These are phyloP conservation scores for Cytidiella melzeri DNA, from an alignment of 768 basidiomycete species.

Conservation along the genomic window DNA sequence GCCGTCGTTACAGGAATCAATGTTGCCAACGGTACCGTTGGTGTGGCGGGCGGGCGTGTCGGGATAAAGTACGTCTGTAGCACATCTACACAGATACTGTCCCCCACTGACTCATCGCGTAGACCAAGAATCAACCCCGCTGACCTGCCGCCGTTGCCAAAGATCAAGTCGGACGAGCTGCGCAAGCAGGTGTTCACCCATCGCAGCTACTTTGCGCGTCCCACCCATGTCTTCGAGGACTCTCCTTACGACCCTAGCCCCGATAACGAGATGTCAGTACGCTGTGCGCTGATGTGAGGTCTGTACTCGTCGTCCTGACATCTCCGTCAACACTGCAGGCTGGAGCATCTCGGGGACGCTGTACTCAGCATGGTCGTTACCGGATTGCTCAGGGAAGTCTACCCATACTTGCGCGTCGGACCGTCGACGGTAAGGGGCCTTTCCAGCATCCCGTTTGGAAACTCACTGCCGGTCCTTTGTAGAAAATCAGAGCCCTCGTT, in stretches of 20 bases:
- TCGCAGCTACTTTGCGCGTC: conserved; percentile 62
- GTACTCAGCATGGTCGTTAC: conserved; percentile 69
- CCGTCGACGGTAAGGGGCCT: conserved; percentile 57
- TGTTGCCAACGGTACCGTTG: too few species aligned
- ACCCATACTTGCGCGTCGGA: conserved; percentile 68
- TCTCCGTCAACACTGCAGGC: conserved; percentile 32
- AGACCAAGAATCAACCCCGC: conserved; percentile 31
- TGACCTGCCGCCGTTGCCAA: conserved; percentile 51
- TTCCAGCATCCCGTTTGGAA: neutral
- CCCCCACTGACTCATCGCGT: neutral
- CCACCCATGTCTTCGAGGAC: conserved; percentile 75
- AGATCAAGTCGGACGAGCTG: conserved; percentile 41
- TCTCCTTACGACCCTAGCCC: conserved; percentile 63
- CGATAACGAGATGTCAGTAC: conserved; percentile 71
- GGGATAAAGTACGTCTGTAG: too few species aligned
- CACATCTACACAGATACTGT: too few species aligned
- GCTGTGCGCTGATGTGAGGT: neutral
- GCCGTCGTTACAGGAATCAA: too few species aligned
- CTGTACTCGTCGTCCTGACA: neutral
- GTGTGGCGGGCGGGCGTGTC: too few species aligned
- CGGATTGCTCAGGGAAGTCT: conserved; percentile 51
- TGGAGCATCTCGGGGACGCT: conserved; percentile 72
- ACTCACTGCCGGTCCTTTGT: neutral
- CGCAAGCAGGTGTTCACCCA: conserved; percentile 66
- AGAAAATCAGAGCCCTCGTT: conserved; percentile 77